Percentiles rank a stretch among this genome's conserved stretches.
phyloP scores from a whole-genome alignment of 345 rosid genomes.

The Hibiscus trionum region DNA sequence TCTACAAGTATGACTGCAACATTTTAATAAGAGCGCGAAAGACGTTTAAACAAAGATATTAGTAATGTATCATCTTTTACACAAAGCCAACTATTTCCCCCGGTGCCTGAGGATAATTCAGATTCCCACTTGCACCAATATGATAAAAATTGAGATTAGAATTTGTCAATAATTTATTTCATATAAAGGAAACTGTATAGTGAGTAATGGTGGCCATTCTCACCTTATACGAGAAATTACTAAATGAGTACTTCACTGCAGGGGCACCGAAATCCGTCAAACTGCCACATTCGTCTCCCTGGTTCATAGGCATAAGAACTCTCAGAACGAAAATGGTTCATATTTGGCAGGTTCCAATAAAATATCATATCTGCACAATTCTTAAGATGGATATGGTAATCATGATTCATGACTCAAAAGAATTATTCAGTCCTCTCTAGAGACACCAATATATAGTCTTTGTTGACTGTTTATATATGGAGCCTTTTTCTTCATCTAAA shows the following conservation, averaged over 20 bases:
- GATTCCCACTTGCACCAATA: neutral
- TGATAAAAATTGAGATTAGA: neutral
- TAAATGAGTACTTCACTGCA: slow-evolving; percentile 77
- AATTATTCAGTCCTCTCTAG: neutral
- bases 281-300: slow-evolving; percentile 83
- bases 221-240: slow-evolving; percentile 96
- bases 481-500: neutral
- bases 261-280: slow-evolving; percentile 62
- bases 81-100: neutral
- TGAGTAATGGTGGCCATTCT: slow-evolving; percentile 17
- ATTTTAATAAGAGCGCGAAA: neutral
- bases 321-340: neutral
- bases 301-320: slow-evolving; percentile 16
- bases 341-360: neutral
- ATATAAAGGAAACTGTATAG: neutral
- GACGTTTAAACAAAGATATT: neutral
- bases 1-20: neutral
- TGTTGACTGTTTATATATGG: neutral
- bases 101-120: neutral
- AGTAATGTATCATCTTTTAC: neutral
- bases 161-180: neutral
- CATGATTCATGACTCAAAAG: neutral
- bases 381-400: neutral
- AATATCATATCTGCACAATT: neutral
- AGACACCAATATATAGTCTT: neutral